A percentile compares a stretch with the other conserved stretches of the same genome.
phyloP scores from a whole-genome alignment of 345 rosid species.

The Turritis glabra region DNA sequence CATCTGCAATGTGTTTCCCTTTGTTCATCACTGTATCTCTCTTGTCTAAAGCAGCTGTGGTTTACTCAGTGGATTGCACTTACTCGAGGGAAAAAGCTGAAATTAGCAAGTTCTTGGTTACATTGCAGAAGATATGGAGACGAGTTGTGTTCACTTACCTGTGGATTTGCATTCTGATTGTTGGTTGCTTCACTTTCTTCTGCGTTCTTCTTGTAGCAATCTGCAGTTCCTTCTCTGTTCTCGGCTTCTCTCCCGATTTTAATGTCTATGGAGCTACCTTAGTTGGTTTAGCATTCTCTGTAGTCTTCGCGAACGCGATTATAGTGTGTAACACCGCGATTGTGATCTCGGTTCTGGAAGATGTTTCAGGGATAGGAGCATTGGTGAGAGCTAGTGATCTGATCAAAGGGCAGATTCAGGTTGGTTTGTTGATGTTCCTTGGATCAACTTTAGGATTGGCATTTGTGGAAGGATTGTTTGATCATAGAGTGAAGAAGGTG shows the following conservation, averaged over 20 bases:
- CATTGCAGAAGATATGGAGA: slow-evolving; percentile 60
- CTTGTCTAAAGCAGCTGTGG: slow-evolving; percentile 65
- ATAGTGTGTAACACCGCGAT: slow-evolving; percentile 69
- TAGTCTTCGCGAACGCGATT: slow-evolving; percentile 73
- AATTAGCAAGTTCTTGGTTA: slow-evolving; percentile 47
- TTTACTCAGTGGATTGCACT: slow-evolving; percentile 77
- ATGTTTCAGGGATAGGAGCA: slow-evolving; percentile 78
- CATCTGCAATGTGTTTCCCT: slow-evolving; percentile 74
- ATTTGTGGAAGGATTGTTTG: slow-evolving; percentile 81
- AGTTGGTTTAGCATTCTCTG: slow-evolving; percentile 69
- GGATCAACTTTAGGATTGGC: slow-evolving; percentile 87
- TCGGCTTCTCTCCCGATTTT: slow-evolving; percentile 60
- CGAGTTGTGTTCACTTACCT: slow-evolving; percentile 60
- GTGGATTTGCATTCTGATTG: slow-evolving; percentile 63
- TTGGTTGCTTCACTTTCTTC: slow-evolving; percentile 66
- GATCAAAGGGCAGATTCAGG: slow-evolving; percentile 81
- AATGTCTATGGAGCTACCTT: slow-evolving; percentile 53
- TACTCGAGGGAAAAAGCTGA: slow-evolving; percentile 59
- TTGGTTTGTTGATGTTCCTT: slow-evolving; percentile 77
- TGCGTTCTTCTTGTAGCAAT: slow-evolving; percentile 58
- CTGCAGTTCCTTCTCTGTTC: slow-evolving; percentile 53
- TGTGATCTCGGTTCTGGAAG: slow-evolving; percentile 76
- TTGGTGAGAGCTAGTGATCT: slow-evolving; percentile 61
- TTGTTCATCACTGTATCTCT: slow-evolving; percentile 61
- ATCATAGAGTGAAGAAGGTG: slow-evolving; percentile 82